Conservation (phyloP, 2,329 filamentous ascomycete species). For the Aureobasidium sp. region DNA sequence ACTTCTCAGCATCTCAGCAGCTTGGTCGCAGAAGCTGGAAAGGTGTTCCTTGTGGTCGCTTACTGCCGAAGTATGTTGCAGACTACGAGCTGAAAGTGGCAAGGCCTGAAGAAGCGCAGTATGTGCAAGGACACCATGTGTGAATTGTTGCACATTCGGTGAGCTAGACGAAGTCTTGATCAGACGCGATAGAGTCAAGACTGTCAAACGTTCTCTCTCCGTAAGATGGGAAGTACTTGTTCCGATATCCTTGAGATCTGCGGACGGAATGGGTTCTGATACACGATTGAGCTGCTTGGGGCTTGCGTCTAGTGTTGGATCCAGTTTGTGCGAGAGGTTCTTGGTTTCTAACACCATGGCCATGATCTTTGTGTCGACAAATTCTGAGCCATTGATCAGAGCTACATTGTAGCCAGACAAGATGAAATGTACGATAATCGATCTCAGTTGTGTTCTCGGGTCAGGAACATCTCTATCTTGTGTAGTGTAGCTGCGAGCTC, state of each 20-base stretch:
- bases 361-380: slow-evolving; percentile 56
- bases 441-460: slow-evolving; percentile 29
- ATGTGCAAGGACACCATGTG: slow-evolving; percentile 23
- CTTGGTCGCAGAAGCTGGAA: slow-evolving; percentile 30
- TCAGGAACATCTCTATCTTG: slow-evolving; percentile 13
- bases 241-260: background rate
- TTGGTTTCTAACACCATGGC: slow-evolving; percentile 40
- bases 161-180: slow-evolving; percentile 13
- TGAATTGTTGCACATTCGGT: background rate
- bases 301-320: background rate
- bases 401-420: slow-evolving; percentile 53
- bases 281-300: background rate
- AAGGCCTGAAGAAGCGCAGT: slow-evolving; percentile 25
- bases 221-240: slow-evolving; percentile 17
- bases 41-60: slow-evolving; percentile 20
- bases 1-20: slow-evolving; percentile 32
- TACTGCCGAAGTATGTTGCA: slow-evolving; percentile 17
- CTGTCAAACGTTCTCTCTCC: slow-evolving; percentile 23
- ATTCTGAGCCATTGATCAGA: slow-evolving; percentile 57
- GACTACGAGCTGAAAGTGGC: slow-evolving; percentile 25
- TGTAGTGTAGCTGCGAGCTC: slow-evolving; percentile 28
- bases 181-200: slow-evolving; percentile 20
- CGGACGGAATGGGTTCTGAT: background rate
- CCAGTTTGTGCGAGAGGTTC: slow-evolving; percentile 14
- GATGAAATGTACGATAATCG: slow-evolving; percentile 51